These are phyloP conservation scores for Blepharisma undulans DNA, from an alignment of 169 alveolate genomes.

Conservation along the genomic window DNA sequence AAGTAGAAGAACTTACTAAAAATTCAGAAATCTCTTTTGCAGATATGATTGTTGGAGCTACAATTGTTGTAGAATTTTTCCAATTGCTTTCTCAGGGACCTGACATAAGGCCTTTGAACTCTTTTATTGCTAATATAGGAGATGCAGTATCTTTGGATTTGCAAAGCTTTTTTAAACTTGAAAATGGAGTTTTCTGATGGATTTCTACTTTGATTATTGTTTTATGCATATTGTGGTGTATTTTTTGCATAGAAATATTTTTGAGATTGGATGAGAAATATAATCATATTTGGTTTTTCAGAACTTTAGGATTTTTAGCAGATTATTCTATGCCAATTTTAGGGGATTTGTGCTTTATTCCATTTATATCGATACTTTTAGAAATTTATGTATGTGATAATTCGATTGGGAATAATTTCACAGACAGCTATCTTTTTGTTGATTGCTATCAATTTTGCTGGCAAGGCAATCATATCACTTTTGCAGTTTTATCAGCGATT, in stretches of 20 bases:
- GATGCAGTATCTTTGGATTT: neutral
- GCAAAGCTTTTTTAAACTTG: neutral
- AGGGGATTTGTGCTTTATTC: conserved; percentile 1
- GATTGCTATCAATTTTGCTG: conserved; percentile 34
- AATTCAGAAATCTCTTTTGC: neutral
- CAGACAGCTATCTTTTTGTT: neutral
- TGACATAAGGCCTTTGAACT: neutral
- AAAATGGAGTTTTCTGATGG: conserved; percentile 6
- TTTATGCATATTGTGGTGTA: neutral
- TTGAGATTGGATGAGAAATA: neutral
- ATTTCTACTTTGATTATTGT: neutral
- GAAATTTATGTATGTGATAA: neutral
- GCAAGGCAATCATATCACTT: conserved; percentile 9
- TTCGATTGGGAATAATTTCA: neutral
- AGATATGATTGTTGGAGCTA: neutral
- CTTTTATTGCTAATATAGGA: neutral
- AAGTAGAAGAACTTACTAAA: neutral
- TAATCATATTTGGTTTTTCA: neutral
- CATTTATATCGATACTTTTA: neutral
- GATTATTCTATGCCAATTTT: neutral
- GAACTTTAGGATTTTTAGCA: neutral
- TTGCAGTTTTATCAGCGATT: neutral
- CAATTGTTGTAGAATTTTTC: neutral
- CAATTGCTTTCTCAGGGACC: conserved; percentile 4
- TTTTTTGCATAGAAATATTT: neutral